These are phyloP conservation scores for Crepidotus variabilis DNA, from an alignment of 768 basidiomycete genomes.

Conservation along the genomic window DNA sequence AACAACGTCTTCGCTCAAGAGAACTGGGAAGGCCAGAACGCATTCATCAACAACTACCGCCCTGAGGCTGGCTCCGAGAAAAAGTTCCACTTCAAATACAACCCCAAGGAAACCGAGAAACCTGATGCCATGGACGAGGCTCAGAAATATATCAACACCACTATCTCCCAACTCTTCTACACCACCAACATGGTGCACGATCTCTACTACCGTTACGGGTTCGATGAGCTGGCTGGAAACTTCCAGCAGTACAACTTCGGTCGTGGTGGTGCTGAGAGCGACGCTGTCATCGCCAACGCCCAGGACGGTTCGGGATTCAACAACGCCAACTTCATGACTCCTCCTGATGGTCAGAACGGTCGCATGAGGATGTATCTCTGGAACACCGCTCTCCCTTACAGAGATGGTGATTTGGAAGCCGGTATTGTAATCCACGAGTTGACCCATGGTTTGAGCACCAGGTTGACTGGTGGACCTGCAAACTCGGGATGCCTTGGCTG, in stretches of 20 bases:
- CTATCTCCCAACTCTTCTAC: slow-evolving; percentile 88
- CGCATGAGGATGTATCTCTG: slow-evolving; percentile 97
- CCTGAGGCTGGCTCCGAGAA: slow-evolving; percentile 58
- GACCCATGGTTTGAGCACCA: slow-evolving; percentile 87
- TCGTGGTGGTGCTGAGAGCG: slow-evolving; percentile 79
- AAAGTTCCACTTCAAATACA: slow-evolving; percentile 72
- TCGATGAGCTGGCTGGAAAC: slow-evolving; percentile 88
- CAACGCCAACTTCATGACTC: slow-evolving; percentile 90
- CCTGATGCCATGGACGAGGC: slow-evolving; percentile 67
- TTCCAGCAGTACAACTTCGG: slow-evolving; percentile 99
- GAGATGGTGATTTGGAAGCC: slow-evolving; percentile 94
- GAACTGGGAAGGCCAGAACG: slow-evolving; percentile 77
- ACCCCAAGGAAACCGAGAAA: slow-evolving; percentile 54
- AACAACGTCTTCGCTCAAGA: slow-evolving; percentile 96
- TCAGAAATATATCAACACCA: slow-evolving; percentile 79
- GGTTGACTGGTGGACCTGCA: slow-evolving; percentile 89
- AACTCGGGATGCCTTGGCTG: slow-evolving; percentile 94
- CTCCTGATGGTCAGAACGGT: slow-evolving; percentile 81
- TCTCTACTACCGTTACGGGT: slow-evolving; percentile 86
- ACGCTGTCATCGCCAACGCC: slow-evolving; percentile 92
- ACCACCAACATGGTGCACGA: slow-evolving; percentile 81
- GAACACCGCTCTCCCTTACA: slow-evolving; percentile 86
- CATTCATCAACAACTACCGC: slow-evolving; percentile 71
- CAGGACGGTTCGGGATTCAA: slow-evolving; percentile 94
- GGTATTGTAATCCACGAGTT: slow-evolving; percentile 95